Conservation (phyloP, 2,329 filamentous ascomycete species). For the Aspergillus arachidicola region DNA sequence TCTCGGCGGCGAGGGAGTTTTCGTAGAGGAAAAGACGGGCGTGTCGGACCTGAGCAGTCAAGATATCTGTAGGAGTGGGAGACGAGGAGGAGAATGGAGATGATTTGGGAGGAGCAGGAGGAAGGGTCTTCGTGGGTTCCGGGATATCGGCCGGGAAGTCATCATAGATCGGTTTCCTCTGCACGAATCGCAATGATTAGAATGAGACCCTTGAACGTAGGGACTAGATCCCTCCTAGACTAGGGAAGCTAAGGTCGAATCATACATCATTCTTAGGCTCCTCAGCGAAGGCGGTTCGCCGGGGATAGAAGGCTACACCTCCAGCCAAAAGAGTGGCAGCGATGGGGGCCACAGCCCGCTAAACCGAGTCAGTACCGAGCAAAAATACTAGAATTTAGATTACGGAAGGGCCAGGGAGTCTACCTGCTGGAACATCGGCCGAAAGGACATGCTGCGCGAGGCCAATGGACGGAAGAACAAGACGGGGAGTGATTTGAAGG, state of each 20-base stretch:
- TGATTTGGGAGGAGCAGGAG: constrained; percentile 22
- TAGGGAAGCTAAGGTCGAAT: constrained; percentile 1
- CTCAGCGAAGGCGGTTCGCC: constrained; percentile 47
- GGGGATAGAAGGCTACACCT: constrained; percentile 43
- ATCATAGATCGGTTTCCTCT: constrained; percentile 51
- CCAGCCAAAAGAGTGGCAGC: constrained; percentile 45
- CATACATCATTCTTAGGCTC: constrained; percentile 40
- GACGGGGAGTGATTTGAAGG: constrained; percentile 2
- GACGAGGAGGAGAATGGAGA: constrained; percentile 33
- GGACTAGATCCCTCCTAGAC: neutral
- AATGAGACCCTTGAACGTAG: neutral
- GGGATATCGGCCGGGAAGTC: constrained; percentile 38
- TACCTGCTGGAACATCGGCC: constrained; percentile 46
- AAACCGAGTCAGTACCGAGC: constrained; percentile 28
- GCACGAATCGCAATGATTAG: constrained; percentile 1
- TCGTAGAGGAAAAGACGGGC: constrained; percentile 79
- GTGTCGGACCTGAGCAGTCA: constrained; percentile 78
- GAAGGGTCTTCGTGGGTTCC: constrained; percentile 26
- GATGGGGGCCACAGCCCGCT: constrained; percentile 44
- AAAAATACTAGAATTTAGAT: constrained; percentile 12
- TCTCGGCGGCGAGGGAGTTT: constrained; percentile 74
- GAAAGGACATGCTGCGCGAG: constrained; percentile 41
- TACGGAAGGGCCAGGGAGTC: constrained; percentile 9
- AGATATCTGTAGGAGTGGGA: constrained; percentile 84
- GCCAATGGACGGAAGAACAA: constrained; percentile 22